Evolutionary conservation across 140 eudicot genomes (phyloP).

Genomic region (Anethum foeniculum): DNA sequence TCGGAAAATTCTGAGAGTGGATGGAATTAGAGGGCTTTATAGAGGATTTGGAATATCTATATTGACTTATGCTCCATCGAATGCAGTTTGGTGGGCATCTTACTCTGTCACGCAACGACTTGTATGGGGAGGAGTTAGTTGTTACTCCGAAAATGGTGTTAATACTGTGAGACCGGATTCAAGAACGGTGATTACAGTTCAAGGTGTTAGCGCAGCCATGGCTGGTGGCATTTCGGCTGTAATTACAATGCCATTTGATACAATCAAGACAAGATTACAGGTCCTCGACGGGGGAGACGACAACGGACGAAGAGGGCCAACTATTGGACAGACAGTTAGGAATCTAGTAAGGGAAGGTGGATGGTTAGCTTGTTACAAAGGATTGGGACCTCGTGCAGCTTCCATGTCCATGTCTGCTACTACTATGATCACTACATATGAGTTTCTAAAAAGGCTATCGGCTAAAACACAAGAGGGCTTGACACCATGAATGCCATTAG

Average conservation of each 20-base stretch:
- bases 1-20: conserved; percentile 45
- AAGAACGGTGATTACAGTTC: conserved; percentile 55
- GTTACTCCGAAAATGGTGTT: conserved; percentile 27
- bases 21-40: conserved; percentile 59
- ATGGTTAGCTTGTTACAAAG: conserved; percentile 68
- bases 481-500: background rate
- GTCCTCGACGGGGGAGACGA: conserved; percentile 55
- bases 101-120: conserved; percentile 52
- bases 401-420: conserved; percentile 78
- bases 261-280: conserved; percentile 60
- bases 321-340: conserved; percentile 36
- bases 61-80: conserved; percentile 68
- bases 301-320: conserved; percentile 23
- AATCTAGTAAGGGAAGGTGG: conserved; percentile 73
- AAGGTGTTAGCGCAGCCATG: conserved; percentile 61
- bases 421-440: conserved; percentile 77
- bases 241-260: conserved; percentile 71
- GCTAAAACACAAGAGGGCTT: conserved; percentile 37
- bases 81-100: conserved; percentile 85
- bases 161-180: conserved; percentile 45
- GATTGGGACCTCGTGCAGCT: conserved; percentile 72
- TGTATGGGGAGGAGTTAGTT: conserved; percentile 42
- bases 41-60: conserved; percentile 73
- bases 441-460: conserved; percentile 59
- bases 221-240: conserved; percentile 69